Percentiles rank a stretch among this genome's conserved stretches.
Conservation (phyloP, 2,329 filamentous ascomycete species). For the Lachnellula hyalina region DNA sequence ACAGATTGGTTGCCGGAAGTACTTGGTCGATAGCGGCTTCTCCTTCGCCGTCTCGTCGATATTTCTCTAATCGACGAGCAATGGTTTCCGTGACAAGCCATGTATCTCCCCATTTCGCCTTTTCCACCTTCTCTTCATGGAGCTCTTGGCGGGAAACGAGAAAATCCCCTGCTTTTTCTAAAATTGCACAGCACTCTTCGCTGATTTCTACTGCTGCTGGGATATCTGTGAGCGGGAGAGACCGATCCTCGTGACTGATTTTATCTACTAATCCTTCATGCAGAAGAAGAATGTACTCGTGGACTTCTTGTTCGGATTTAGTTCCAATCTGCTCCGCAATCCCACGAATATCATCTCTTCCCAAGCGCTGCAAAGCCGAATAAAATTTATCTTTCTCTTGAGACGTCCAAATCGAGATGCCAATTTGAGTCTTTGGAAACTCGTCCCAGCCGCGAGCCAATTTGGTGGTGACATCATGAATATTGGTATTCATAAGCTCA, state of each 20-base stretch:
- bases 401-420: constrained; percentile 63
- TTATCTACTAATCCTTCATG: constrained; percentile 37
- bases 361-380: constrained; percentile 56
- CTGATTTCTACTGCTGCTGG: constrained; percentile 71
- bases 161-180: constrained; percentile 65
- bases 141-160: constrained; percentile 60
- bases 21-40: constrained; percentile 29
- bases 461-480: constrained; percentile 44
- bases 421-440: constrained; percentile 54
- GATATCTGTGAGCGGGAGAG: constrained; percentile 49
- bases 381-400: constrained; percentile 70
- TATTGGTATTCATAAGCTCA: constrained; percentile 49
- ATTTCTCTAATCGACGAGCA: constrained; percentile 17
- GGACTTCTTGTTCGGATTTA: constrained; percentile 71
- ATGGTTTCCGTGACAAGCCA: constrained; percentile 57
- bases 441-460: constrained; percentile 27
- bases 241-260: constrained; percentile 12
- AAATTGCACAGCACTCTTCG: constrained; percentile 54
- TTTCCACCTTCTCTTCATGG: constrained; percentile 56
- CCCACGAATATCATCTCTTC: constrained; percentile 53
- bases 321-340: constrained; percentile 60
- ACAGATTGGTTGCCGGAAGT: constrained; percentile 49
- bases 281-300: constrained; percentile 62
- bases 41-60: constrained; percentile 14
- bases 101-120: constrained; percentile 50